Evolutionary conservation across 2,329 filamentous ascomycete species (phyloP), one percentile per base, ranked within the genome.

Genomic region (Lachnellula willkommii): DNA sequence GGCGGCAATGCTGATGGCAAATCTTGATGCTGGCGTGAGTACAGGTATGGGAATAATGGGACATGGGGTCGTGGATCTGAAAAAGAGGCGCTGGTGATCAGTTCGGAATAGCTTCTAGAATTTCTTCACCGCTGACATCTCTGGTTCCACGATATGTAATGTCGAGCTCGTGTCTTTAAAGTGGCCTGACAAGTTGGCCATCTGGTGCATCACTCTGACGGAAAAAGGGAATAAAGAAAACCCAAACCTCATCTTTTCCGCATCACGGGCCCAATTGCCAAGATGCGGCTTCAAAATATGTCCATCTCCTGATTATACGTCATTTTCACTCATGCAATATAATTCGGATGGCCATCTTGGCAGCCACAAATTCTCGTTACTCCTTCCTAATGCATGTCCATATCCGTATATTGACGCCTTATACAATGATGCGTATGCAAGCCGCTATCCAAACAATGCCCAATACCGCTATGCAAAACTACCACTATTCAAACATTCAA

Each of bases 401-500:
- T 26, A 26, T 28, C 15, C 20, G 12, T 22, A 15, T 47, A 5
- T 15, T 39, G 28, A 50, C 45, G 24, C 24, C 45, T 45, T 15
- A 47, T 32, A 52, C 36, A 53, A 40, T 15, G 48, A 49, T 50
- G 43, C 45, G 32, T 51, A 17, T 40, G 49, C 26, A 20, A 26
- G 12, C 11, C 24, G 45, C 45, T 15, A 32, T 22, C 46, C 45
- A 59, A 57, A 36, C 55, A 55, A 56, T 50, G 46, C 36, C 48
- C 48, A 57, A 58, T 50, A n/a, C 54, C 60, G 59, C 64, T 63
- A 63, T 65, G 63, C 58, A 57, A 52, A 53, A 56, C 51, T 28
- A 58, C 15, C 50, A 47, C 20, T 26, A 52, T 22, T 40, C 39
- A 39, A 50, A 60, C 51, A 68, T 55, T 69, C 67, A 46, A 70